Conservation (phyloP, 345 rosid genomes). For the Acer yangbiense region DNA sequence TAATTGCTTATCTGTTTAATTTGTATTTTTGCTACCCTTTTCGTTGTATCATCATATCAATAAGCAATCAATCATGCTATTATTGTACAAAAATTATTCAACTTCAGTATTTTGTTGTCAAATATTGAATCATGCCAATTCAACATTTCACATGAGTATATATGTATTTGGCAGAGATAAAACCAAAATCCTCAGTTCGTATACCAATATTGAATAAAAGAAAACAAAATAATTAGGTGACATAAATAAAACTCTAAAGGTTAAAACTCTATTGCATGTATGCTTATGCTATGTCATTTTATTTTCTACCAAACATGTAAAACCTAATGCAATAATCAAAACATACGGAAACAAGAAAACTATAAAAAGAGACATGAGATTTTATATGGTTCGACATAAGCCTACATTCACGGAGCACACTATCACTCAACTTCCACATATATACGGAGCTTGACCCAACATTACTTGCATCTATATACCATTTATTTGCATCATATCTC, state of each 20-base stretch:
- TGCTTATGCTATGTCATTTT: background rate
- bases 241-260: background rate
- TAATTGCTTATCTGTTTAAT: conserved; percentile 36
- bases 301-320: too few relatives aligned
- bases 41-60: conserved; percentile 22
- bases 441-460: too few relatives aligned
- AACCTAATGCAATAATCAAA: too few relatives aligned
- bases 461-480: too few relatives aligned
- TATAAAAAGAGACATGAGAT: too few relatives aligned
- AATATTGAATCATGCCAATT: conserved; percentile 25
- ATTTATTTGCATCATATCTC: background rate
- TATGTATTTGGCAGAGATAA: conserved; percentile 10
- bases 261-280: background rate
- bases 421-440: too few relatives aligned
- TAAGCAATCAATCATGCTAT: conserved; percentile 28
- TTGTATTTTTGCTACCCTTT: conserved; percentile 33
- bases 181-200: background rate
- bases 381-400: too few relatives aligned
- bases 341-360: too few relatives aligned
- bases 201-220: background rate
- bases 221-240: background rate
- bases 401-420: too few relatives aligned
- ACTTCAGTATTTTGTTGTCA: conserved; percentile 7
- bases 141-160: conserved; percentile 7
- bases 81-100: conserved; percentile 15